Evolutionary conservation across 2,329 filamentous ascomycete genomes (phyloP).

Genomic region (Claviceps sp.): DNA sequence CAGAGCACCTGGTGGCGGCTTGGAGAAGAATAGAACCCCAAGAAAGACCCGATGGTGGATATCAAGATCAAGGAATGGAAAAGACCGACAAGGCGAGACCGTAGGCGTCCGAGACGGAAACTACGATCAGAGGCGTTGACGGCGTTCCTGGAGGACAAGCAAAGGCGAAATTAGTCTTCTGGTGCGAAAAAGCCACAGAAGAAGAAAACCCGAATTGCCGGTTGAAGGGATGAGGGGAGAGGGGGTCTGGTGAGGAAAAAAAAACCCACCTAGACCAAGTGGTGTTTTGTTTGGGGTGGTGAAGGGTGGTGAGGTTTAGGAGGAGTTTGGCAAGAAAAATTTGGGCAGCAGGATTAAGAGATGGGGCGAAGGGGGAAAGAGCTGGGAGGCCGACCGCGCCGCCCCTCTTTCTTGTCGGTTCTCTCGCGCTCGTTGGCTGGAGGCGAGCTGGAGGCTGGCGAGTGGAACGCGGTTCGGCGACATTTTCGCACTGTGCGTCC

Average conservation of each 20-base stretch:
- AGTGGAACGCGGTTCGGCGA: neutral
- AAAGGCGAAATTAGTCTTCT: slow-evolving; percentile 17
- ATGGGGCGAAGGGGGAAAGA: slow-evolving; percentile 18
- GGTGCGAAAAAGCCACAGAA: slow-evolving; percentile 18
- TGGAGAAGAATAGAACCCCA: slow-evolving; percentile 7
- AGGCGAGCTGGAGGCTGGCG: neutral
- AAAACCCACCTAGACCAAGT: slow-evolving; percentile 23
- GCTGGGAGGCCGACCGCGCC: slow-evolving; percentile 4
- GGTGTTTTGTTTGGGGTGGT: slow-evolving; percentile 16
- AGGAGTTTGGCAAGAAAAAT: slow-evolving; percentile 22
- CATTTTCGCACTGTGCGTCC: too few species aligned
- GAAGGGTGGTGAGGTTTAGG: slow-evolving; percentile 25
- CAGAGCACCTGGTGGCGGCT: slow-evolving; percentile 10
- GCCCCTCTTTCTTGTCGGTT: neutral
- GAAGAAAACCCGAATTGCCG: slow-evolving; percentile 17
- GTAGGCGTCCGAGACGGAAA: slow-evolving; percentile 17
- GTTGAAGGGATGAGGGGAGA: slow-evolving; percentile 15
- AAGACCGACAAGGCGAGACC: slow-evolving; percentile 13
- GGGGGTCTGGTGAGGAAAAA: slow-evolving; percentile 16
- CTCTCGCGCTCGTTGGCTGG: neutral
- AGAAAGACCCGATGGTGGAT: too few species aligned
- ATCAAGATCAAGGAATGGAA: slow-evolving; percentile 17
- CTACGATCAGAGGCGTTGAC: slow-evolving; percentile 19
- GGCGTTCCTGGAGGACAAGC: slow-evolving; percentile 12
- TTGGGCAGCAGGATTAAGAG: slow-evolving; percentile 24